Percentiles rank a stretch among this genome's conserved stretches.
These are phyloP conservation scores for Polyporus arcularius DNA, from an alignment of 768 basidiomycete genomes.

Conservation along the genomic window DNA sequence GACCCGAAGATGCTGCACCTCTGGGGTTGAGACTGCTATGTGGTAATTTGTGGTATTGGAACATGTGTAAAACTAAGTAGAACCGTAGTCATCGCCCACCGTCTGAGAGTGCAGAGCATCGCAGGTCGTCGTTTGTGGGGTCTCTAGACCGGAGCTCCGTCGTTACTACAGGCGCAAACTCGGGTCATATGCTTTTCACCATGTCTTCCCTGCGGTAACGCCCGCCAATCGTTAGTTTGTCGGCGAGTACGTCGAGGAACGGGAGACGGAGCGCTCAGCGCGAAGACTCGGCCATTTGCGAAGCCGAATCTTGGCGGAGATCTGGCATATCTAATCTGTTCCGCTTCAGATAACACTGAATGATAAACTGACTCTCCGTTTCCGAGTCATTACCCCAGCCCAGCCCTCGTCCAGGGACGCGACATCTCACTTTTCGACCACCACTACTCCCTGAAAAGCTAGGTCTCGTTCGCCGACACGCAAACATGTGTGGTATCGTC, in stretches of 20 bases:
- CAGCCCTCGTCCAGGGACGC: not conserved
- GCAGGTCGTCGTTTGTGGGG: too few relatives aligned
- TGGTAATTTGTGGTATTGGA: not conserved
- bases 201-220: not conserved
- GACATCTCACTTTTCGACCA: not conserved
- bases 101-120: too few relatives aligned
- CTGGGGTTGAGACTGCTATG: constrained; percentile 32
- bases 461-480: not conserved
- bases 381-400: constrained; percentile 17
- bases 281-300: constrained; percentile 7
- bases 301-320: not conserved
- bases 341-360: not conserved
- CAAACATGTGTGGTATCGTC: constrained; percentile 88
- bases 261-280: not conserved
- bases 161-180: not conserved
- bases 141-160: not conserved
- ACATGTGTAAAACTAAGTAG: not conserved
- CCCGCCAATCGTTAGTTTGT: constrained; percentile 2
- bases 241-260: constrained; percentile 1
- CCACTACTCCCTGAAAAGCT: not conserved
- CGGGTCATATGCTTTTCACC: too few relatives aligned
- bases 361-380: constrained; percentile 13
- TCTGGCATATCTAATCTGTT: constrained; percentile 17
- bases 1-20: constrained; percentile 26
- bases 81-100: too few relatives aligned